Evolutionary conservation across 2,329 filamentous ascomycete species (phyloP).

Genomic region (Beauveria varroae): DNA sequence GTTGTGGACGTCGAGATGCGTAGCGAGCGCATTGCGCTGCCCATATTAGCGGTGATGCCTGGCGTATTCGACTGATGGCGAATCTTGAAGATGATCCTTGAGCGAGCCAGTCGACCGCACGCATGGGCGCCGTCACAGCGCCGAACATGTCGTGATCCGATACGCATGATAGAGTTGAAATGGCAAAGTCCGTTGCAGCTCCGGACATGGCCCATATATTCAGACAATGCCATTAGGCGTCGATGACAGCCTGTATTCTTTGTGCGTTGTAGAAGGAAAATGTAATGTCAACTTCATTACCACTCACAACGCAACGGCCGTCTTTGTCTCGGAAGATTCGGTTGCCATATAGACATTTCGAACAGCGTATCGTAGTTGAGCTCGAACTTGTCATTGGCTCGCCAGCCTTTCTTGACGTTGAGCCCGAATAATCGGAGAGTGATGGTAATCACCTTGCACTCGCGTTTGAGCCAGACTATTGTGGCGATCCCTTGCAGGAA

Average conservation of each 20-base stretch:
- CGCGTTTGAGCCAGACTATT: too few species aligned
- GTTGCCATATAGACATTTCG: background rate
- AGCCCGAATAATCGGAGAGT: background rate
- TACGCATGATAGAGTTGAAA: too few species aligned
- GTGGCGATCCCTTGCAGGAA: too few species aligned
- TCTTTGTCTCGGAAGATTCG: background rate
- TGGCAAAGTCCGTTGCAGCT: background rate
- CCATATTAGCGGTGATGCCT: too few species aligned
- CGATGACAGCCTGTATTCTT: background rate
- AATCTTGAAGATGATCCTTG: too few species aligned
- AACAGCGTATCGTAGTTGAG: background rate
- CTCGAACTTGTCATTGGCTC: background rate
- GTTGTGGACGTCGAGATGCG: too few species aligned
- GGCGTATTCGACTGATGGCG: too few species aligned
- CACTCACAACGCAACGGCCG: background rate
- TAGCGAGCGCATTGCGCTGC: too few species aligned
- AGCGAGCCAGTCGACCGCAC: too few species aligned
- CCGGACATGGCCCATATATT: background rate
- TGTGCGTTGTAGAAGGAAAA: background rate
- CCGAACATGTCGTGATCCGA: too few species aligned
- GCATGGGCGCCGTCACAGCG: too few species aligned
- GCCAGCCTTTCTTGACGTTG: background rate
- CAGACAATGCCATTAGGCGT: background rate
- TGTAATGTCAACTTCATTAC: background rate
- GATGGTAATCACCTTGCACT: background rate